Base-by-base conservation (phyloP, 2,329 filamentous ascomycete species). In the Dendryphion nanum region DNA sequence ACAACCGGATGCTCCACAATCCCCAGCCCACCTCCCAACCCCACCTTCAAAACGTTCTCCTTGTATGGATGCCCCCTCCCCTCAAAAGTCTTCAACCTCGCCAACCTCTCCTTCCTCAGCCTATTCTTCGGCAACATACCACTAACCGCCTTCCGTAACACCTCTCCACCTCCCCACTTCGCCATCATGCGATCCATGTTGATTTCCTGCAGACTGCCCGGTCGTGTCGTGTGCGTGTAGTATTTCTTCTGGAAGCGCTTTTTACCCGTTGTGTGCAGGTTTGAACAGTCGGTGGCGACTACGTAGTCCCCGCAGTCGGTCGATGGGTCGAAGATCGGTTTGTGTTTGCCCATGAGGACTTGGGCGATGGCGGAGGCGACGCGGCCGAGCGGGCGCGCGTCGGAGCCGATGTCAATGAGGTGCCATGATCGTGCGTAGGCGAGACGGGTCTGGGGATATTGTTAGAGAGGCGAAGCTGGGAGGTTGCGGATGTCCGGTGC, bases 251-350 rank as follows among this genome's bases (percentile, higher is more conserved):
- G 88, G 70, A 81, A 84, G 66, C 83, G 86, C 75, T 98, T 98
- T 66, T 87, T 86, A 51, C 93, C 93, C 6, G 93, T 97, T 1
- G 83, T 85, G 72, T 90, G 83, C 34, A 98, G 76, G 33, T 91
- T 83, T 28, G 85, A 79, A 74, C 93, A 97, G 66, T 89, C 84
- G 24, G 88, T 88, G 35, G 93, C 90, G 1, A 98, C 91, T 10
- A 98, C 90, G 69, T 98, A 98, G 80, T 98, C 93, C 55, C 93
- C 93, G 77, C 93, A 97, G 76, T 98, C 93, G 45, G 90, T 96
- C 16, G 89, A 95, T 2, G 93, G 93, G 71, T 97, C 88, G 73
- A 83, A 98, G 68, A 93, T 95, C 16, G 93, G 93, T 73, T 98
- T 98, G 78, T 98, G 86, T 77, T 98, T 98, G 72, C 93, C 93